These are phyloP conservation scores for Carex kokanica DNA, from an alignment of 176 grass and related monocot genomes.

Conservation along the genomic window DNA sequence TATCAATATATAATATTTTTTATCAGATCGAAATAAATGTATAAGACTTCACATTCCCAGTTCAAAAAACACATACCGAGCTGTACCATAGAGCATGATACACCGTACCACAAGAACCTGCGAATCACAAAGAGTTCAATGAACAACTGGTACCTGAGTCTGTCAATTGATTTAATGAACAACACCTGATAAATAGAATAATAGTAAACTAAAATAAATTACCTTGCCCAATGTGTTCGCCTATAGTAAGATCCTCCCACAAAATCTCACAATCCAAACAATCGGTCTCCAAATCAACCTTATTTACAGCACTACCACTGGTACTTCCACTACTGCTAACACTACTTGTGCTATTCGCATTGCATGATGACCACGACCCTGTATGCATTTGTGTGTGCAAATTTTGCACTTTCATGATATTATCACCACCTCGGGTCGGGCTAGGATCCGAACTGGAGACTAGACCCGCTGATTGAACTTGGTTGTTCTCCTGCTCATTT, in stretches of 20 bases:
- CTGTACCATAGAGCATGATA: slow-evolving; percentile 98
- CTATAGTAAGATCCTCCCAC: slow-evolving; percentile 94
- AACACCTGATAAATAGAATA: slow-evolving; percentile 3
- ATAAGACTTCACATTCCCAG: slow-evolving; percentile 3
- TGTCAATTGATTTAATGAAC: not conserved
- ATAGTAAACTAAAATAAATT: slow-evolving; percentile 24
- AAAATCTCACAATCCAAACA: slow-evolving; percentile 98
- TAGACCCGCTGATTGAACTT: slow-evolving; percentile 44
- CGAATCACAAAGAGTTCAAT: slow-evolving; percentile 25
- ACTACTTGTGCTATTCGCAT: slow-evolving; percentile 92
- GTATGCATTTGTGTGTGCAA: slow-evolving; percentile 52
- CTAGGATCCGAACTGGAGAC: slow-evolving; percentile 45
- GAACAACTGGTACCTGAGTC: not conserved
- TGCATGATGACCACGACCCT: slow-evolving; percentile 88
- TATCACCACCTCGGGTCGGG: not conserved
- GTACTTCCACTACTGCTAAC: slow-evolving; percentile 90
- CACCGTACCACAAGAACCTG: slow-evolving; percentile 97
- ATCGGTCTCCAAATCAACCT: slow-evolving; percentile 76
- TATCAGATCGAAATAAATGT: not conserved
- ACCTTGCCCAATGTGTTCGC: slow-evolving; percentile 98
- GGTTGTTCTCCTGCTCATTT: slow-evolving; percentile 55
- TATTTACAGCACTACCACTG: slow-evolving; percentile 74
- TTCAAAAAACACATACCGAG: slow-evolving; percentile 67
- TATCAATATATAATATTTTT: slow-evolving; percentile 15
- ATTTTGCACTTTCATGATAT: slow-evolving; percentile 4